Conservation (phyloP, 257 asterid species). For the Ilex aquifolium region DNA sequence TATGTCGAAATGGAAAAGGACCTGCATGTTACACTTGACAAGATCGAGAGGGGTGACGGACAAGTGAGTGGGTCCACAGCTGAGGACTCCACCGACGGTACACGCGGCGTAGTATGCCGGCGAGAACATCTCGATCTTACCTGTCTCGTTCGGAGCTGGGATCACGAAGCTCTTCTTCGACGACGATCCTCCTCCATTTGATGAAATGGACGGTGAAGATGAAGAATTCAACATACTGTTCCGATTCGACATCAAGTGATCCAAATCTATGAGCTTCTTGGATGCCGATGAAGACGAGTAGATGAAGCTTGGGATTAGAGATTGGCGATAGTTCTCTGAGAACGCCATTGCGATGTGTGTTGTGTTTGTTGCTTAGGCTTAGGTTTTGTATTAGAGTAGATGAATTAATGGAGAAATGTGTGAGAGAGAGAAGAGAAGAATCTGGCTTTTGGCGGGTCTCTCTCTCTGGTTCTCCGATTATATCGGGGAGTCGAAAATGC, state of each 20-base stretch:
- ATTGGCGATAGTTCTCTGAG: background rate
- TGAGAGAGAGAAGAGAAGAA: too few relatives aligned
- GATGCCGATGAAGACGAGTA: background rate
- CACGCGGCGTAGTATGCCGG: slow-evolving; percentile 62
- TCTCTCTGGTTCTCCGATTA: too few relatives aligned
- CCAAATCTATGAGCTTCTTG: background rate
- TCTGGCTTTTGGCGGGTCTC: too few relatives aligned
- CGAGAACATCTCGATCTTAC: slow-evolving; percentile 59
- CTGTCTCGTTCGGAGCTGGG: slow-evolving; percentile 53
- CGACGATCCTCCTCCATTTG: background rate
- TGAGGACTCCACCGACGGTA: slow-evolving; percentile 48
- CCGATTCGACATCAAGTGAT: background rate
- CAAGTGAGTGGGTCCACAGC: slow-evolving; percentile 77
- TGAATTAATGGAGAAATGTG: too few relatives aligned
- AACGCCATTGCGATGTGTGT: background rate
- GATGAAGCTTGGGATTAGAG: background rate
- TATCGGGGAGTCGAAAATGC: too few relatives aligned
- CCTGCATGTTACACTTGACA: slow-evolving; percentile 96
- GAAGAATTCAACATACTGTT: background rate
- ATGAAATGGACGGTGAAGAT: slow-evolving; percentile 11
- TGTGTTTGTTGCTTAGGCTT: too few relatives aligned
- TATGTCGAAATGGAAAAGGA: background rate
- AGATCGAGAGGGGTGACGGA: slow-evolving; percentile 84
- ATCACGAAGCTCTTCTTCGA: slow-evolving; percentile 27
- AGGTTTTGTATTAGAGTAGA: too few relatives aligned